Conservation (phyloP, 305 asterid genomes). For the Fraxinus albicans region DNA sequence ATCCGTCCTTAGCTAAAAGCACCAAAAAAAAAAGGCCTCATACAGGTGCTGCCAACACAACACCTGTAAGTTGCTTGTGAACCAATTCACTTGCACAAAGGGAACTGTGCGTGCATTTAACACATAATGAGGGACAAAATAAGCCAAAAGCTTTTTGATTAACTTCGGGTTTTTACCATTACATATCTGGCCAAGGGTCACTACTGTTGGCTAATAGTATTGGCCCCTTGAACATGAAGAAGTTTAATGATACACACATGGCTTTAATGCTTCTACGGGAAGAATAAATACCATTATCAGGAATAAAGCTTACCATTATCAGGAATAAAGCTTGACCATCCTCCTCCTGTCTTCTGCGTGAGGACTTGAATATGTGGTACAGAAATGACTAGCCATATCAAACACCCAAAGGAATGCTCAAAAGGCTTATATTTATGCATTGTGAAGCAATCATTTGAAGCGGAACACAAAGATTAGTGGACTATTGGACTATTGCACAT, state of each 20-base stretch:
- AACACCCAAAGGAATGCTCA: neutral
- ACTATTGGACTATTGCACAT: neutral
- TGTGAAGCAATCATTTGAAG: neutral
- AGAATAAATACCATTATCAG: neutral
- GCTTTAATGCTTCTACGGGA: neutral
- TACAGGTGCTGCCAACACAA: too few species aligned
- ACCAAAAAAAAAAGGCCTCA: too few species aligned
- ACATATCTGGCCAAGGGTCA: neutral
- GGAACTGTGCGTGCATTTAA: neutral
- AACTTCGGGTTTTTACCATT: neutral
- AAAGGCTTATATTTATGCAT: neutral
- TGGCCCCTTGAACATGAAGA: neutral
- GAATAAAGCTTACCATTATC: neutral
- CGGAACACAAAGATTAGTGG: neutral
- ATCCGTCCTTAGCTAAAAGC: too few species aligned
- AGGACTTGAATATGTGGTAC: neutral
- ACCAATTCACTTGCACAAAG: too few species aligned
- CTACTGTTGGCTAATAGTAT: neutral
- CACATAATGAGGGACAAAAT: neutral
- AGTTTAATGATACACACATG: neutral
- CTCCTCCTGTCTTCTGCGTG: neutral
- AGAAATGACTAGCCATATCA: neutral
- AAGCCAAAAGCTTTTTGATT: neutral
- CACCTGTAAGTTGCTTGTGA: too few species aligned
- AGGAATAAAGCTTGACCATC: neutral